Evolutionary conservation across 306 rosid species (phyloP).

Genomic region (Inga oerstediana): DNA sequence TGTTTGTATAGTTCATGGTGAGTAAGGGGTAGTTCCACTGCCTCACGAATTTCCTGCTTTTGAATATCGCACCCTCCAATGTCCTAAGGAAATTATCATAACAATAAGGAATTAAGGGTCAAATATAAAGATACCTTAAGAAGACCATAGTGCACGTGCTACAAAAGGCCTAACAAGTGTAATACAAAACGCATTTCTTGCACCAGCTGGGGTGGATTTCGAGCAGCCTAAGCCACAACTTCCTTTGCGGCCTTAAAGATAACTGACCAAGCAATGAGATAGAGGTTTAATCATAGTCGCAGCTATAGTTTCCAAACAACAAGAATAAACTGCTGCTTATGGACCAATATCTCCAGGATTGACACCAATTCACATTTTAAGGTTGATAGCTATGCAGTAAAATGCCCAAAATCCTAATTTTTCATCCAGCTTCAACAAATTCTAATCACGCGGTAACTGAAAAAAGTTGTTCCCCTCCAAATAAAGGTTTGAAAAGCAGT

Average conservation of each 20-base stretch:
- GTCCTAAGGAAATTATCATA: slow-evolving; percentile 53
- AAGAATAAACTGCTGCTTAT: slow-evolving; percentile 48
- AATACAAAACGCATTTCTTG: background rate
- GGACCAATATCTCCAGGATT: background rate
- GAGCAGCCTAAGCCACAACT: slow-evolving; percentile 49
- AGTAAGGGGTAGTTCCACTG: slow-evolving; percentile 95
- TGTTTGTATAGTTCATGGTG: slow-evolving; percentile 97
- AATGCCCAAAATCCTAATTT: background rate
- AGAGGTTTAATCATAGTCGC: slow-evolving; percentile 54
- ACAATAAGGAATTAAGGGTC: background rate
- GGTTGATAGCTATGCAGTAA: background rate
- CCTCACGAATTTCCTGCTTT: slow-evolving; percentile 99
- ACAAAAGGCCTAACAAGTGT: background rate
- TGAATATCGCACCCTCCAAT: slow-evolving; percentile 99
- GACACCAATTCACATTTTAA: slow-evolving; percentile 8
- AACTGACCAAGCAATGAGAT: slow-evolving; percentile 42
- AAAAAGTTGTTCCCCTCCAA: background rate
- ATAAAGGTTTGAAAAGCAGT: background rate
- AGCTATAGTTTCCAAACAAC: slow-evolving; percentile 52
- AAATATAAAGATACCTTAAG: background rate
- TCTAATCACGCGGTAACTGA: background rate
- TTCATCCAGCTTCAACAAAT: background rate
- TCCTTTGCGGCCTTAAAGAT: slow-evolving; percentile 48
- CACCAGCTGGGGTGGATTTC: slow-evolving; percentile 36
- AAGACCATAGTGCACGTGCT: background rate